Evolutionary conservation across 345 rosid species (phyloP).

Genomic region (Salix arbutifolia): DNA sequence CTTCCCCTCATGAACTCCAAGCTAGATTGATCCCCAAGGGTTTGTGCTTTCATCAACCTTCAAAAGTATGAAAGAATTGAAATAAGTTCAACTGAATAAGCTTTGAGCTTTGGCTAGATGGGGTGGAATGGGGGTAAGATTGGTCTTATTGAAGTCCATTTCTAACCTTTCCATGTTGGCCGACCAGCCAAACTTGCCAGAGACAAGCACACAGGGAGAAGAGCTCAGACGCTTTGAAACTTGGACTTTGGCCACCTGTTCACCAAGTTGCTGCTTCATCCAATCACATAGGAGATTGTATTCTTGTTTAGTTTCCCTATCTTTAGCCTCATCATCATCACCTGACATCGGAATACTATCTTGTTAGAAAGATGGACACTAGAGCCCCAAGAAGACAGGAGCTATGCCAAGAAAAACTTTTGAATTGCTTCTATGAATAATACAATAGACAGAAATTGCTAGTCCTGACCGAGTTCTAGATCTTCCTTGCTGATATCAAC

Average conservation of each 20-base stretch:
- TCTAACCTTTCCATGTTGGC: constrained; percentile 97
- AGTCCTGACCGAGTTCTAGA: constrained; percentile 73
- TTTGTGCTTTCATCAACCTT: constrained; percentile 98
- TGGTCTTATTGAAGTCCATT: background rate
- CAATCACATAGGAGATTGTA: constrained; percentile 82
- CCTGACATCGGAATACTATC: constrained; percentile 33
- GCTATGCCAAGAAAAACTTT: background rate
- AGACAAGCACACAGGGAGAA: constrained; percentile 96
- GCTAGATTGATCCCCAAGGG: constrained; percentile 92
- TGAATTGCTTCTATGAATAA: constrained; percentile 1
- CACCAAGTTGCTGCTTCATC: constrained; percentile 96
- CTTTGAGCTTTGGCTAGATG: background rate
- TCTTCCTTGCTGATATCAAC: constrained; percentile 99
- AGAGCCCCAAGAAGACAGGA: background rate
- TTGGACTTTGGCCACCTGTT: constrained; percentile 92
- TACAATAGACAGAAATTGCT: background rate
- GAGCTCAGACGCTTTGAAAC: constrained; percentile 87
- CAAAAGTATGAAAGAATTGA: constrained; percentile 11
- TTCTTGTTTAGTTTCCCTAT: constrained; percentile 78
- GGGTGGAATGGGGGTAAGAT: background rate
- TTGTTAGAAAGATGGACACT: background rate
- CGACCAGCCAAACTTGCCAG: constrained; percentile 98
- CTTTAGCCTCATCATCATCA: constrained; percentile 92
- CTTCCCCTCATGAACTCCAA: constrained; percentile 98
- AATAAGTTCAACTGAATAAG: background rate